phyloP scores from a whole-genome alignment of 495 filamentous ascomycete species.

The Penicillium desertorum region DNA sequence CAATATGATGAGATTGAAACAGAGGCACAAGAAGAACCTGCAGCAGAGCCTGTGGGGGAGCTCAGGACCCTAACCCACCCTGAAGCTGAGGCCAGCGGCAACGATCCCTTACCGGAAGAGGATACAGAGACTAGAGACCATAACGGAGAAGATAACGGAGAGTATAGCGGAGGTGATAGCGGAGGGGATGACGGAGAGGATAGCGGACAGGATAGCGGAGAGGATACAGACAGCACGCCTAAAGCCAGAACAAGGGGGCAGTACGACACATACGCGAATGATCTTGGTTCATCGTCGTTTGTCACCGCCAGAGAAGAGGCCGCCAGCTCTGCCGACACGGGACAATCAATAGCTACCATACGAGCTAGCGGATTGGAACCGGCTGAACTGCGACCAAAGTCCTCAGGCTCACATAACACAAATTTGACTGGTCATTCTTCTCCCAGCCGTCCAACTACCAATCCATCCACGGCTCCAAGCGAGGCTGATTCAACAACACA shows the following conservation, averaged over 20 bases:
- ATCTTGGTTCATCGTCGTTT: constrained; percentile 28
- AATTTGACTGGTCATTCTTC: constrained; percentile 22
- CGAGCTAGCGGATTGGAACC: constrained; percentile 3
- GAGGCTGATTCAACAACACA: constrained; percentile 43
- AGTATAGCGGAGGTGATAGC: constrained; percentile 5
- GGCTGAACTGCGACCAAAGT: constrained; percentile 11
- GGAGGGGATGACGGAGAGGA: not conserved
- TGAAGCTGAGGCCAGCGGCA: constrained; percentile 5
- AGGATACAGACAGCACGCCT: constrained; percentile 21
- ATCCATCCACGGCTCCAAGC: constrained; percentile 27
- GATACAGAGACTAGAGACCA: constrained; percentile 11
- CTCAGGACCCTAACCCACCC: constrained; percentile 25
- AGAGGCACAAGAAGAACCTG: constrained; percentile 18
- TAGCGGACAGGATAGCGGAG: constrained; percentile 11
- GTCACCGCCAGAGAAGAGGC: constrained; percentile 35
- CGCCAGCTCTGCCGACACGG: constrained; percentile 18
- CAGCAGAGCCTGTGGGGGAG: constrained; percentile 21
- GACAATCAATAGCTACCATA: constrained; percentile 21
- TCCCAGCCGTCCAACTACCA: constrained; percentile 23
- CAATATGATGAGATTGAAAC: constrained; percentile 16
- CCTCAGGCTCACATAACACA: constrained; percentile 19
- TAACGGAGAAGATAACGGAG: constrained; percentile 9
- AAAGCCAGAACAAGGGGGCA: constrained; percentile 4
- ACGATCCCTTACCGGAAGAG: constrained; percentile 10
- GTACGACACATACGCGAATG: constrained; percentile 17